Conservation (phyloP, 1,284 basidiomycete genomes). For the Trichosporon ovoides region DNA sequence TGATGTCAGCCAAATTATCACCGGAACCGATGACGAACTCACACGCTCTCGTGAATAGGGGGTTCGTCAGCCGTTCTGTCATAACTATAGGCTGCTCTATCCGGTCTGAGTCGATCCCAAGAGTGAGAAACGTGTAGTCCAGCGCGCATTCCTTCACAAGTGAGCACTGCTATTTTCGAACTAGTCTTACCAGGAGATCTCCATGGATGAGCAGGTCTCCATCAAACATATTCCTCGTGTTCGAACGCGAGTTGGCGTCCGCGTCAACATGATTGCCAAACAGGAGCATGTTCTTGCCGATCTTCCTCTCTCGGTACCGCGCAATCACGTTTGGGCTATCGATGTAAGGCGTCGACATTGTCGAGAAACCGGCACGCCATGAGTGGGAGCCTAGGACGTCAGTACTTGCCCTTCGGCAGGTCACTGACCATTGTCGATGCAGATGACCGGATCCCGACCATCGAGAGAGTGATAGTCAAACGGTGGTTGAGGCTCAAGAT, state of each 20-base stretch:
- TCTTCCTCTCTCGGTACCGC: conserved; percentile 80
- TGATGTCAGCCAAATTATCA: conserved; percentile 33
- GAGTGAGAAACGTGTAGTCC: conserved; percentile 82
- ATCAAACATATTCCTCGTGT: conserved; percentile 77
- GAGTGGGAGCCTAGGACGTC: conserved; percentile 59
- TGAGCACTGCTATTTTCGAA: neutral
- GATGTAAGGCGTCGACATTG: conserved; percentile 53
- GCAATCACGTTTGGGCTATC: conserved; percentile 67
- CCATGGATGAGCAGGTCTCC: conserved; percentile 83
- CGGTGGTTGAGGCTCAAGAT: conserved; percentile 26
- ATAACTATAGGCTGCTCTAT: conserved; percentile 88
- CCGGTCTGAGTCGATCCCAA: conserved; percentile 73
- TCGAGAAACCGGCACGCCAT: conserved; percentile 80
- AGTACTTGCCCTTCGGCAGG: neutral
- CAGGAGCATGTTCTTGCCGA: conserved; percentile 68
- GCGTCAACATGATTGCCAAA: conserved; percentile 79
- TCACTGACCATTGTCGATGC: conserved; percentile 76
- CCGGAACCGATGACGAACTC: conserved; percentile 41
- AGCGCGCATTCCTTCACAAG: conserved; percentile 75
- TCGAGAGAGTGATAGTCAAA: conserved; percentile 37
- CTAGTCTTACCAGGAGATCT: conserved; percentile 79
- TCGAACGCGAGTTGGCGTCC: conserved; percentile 72
- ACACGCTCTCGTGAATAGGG: conserved; percentile 81
- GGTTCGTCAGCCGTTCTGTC: conserved; percentile 87
- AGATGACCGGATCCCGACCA: conserved; percentile 51